Percentiles rank a stretch among this genome's conserved stretches.
Conservation (phyloP, 164 flowering plant genomes). For the Euptelea pleiosperma region DNA sequence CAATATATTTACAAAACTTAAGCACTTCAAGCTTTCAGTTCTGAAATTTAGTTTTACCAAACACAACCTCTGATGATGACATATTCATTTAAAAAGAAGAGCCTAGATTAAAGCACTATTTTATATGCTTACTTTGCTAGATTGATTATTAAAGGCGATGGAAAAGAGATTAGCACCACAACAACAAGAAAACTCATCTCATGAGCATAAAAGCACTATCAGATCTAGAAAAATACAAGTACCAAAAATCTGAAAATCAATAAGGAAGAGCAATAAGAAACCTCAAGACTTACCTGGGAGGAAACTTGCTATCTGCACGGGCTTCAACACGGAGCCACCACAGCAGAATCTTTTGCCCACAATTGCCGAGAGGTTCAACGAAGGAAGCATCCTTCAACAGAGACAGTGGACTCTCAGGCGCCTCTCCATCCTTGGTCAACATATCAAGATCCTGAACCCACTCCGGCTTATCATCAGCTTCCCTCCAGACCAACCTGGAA, state of each 20-base stretch:
- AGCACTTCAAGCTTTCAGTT: no score
- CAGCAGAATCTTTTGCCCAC: conserved; percentile 85
- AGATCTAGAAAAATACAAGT: not conserved
- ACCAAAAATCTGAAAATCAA: not conserved
- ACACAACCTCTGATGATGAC: no score
- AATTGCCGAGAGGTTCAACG: conserved; percentile 90
- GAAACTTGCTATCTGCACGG: conserved; percentile 90
- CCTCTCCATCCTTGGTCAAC: conserved; percentile 35
- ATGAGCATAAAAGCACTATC: not conserved
- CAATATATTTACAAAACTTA: no score
- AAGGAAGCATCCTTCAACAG: conserved; percentile 65
- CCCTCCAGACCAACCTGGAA: conserved; percentile 88
- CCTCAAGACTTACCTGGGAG: conserved; percentile 60
- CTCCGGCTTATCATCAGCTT: conserved; percentile 58
- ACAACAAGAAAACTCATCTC: no score
- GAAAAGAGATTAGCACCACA: no score
- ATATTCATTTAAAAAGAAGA: no score
- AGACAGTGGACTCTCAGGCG: conserved; percentile 68
- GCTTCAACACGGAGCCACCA: conserved; percentile 99
- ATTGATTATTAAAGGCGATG: no score
- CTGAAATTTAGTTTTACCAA: no score
- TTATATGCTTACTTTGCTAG: no score
- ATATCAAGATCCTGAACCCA: conserved; percentile 73
- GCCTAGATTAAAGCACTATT: no score
- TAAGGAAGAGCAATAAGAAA: not conserved